Conservation (phyloP, 176 grass and related monocot genomes). For the Triticum urartu region DNA sequence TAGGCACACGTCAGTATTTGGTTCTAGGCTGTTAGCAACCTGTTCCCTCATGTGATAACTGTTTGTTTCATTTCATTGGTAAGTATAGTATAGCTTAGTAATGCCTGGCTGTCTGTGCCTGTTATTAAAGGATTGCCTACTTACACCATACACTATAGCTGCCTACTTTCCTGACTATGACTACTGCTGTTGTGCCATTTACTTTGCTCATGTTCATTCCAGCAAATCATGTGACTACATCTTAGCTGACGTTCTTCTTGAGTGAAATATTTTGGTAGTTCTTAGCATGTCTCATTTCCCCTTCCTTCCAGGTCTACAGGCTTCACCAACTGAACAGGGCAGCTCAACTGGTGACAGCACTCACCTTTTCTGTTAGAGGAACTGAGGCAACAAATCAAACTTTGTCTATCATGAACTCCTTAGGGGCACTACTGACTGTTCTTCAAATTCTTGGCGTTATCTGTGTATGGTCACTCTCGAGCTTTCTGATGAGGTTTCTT, state of each 20-base stretch:
- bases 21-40: background rate
- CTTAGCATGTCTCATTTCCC: slow-evolving; percentile 3
- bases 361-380: slow-evolving; percentile 82
- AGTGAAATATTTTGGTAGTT: slow-evolving; percentile 23
- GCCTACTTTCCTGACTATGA: background rate
- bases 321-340: slow-evolving; percentile 97
- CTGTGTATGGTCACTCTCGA: slow-evolving; percentile 93
- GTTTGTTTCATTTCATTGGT: background rate
- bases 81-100: background rate
- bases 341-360: slow-evolving; percentile 84
- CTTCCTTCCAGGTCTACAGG: slow-evolving; percentile 72
- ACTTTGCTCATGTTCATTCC: slow-evolving; percentile 12
- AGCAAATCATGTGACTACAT: background rate
- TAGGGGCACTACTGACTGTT: slow-evolving; percentile 73
- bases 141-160: background rate
- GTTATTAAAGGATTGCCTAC: slow-evolving; percentile 13
- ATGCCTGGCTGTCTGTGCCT: background rate
- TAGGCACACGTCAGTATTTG: background rate
- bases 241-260: background rate
- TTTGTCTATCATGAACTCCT: slow-evolving; percentile 85
- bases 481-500: slow-evolving; percentile 97
- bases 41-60: background rate
- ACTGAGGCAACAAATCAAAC: slow-evolving; percentile 77
- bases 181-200: background rate
- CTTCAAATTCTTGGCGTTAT: slow-evolving; percentile 92